phyloP scores from a whole-genome alignment of 1,139 yeast species.

The Lodderomyces margitis region DNA sequence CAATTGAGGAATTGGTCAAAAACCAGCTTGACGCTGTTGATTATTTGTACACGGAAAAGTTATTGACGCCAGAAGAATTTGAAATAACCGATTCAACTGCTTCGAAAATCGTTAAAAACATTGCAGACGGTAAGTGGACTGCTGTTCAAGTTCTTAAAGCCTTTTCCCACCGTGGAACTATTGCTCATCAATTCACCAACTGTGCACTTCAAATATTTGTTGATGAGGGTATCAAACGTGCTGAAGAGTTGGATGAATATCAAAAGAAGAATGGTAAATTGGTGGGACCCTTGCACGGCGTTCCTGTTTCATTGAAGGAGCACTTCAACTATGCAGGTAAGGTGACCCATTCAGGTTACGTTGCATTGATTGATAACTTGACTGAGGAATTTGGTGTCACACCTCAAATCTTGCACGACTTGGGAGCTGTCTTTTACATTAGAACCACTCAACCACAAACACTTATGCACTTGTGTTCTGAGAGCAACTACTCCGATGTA shows the following conservation, averaged over 20 bases:
- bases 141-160: slow-evolving; percentile 50
- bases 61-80: slow-evolving; percentile 44
- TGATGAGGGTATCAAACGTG: slow-evolving; percentile 37
- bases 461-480: slow-evolving; percentile 46
- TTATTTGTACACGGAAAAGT: slow-evolving; percentile 40
- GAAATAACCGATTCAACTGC: slow-evolving; percentile 49
- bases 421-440: slow-evolving; percentile 66
- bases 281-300: slow-evolving; percentile 74
- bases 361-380: slow-evolving; percentile 49
- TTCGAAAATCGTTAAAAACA: slow-evolving; percentile 30
- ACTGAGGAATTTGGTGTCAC: slow-evolving; percentile 51
- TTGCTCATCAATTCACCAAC: slow-evolving; percentile 36
- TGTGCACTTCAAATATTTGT: slow-evolving; percentile 35
- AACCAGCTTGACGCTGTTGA: slow-evolving; percentile 47
- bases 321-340: slow-evolving; percentile 60
- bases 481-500: slow-evolving; percentile 39
- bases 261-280: slow-evolving; percentile 53
- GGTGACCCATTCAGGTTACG: slow-evolving; percentile 64
- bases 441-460: slow-evolving; percentile 50
- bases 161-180: slow-evolving; percentile 49
- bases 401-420: slow-evolving; percentile 48
- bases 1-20: slow-evolving; percentile 37
- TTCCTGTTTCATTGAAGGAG: slow-evolving; percentile 74
- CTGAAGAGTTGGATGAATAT: slow-evolving; percentile 36
- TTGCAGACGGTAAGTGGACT: slow-evolving; percentile 33